These are phyloP conservation scores for Sanghuangporus weigelae DNA, from an alignment of 1,284 basidiomycete genomes.

Conservation along the genomic window DNA sequence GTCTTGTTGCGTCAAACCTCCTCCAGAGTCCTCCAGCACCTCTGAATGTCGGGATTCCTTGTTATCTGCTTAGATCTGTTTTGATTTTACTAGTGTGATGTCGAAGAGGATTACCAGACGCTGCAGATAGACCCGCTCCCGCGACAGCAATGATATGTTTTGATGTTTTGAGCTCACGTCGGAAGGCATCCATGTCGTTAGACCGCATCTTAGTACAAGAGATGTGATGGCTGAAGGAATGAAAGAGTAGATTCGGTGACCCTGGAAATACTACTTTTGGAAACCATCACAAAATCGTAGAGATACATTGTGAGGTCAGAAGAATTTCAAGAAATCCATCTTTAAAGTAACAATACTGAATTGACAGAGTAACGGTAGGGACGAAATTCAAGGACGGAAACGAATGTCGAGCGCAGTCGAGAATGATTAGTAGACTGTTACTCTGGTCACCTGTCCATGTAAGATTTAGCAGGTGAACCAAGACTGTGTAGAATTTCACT, in stretches of 20 bases:
- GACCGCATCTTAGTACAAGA: neutral
- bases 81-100: neutral
- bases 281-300: neutral
- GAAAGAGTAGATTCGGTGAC: neutral
- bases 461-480: too few species aligned
- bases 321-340: too few species aligned
- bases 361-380: too few species aligned
- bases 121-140: slow-evolving; percentile 56
- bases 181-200: slow-evolving; percentile 29
- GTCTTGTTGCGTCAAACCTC: slow-evolving; percentile 46
- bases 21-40: slow-evolving; percentile 58
- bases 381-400: too few species aligned
- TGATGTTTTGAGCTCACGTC: slow-evolving; percentile 27
- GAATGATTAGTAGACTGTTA: too few species aligned
- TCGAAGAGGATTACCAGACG: slow-evolving; percentile 37
- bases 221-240: neutral
- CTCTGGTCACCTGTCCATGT: too few species aligned
- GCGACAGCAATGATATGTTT: slow-evolving; percentile 50
- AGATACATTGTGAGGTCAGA: too few species aligned
- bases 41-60: slow-evolving; percentile 59
- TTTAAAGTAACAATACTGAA: too few species aligned
- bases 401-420: too few species aligned
- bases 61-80: neutral
- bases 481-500: neutral
- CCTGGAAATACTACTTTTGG: neutral